Evolutionary conservation across 805 yeast species (phyloP).

Genomic region (Candida yuanshanica): DNA sequence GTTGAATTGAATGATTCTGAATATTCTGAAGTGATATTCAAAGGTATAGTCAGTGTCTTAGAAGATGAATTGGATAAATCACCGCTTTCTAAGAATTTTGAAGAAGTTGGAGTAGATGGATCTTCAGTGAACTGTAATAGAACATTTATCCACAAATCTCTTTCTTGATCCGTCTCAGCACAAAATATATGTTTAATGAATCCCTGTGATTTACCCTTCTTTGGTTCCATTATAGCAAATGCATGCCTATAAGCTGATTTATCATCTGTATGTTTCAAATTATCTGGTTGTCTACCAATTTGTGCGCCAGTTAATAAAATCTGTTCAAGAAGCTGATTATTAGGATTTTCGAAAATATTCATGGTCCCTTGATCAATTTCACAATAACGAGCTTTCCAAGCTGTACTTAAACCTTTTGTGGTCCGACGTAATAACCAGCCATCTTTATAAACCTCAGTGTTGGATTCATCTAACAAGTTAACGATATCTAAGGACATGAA

Average conservation of each 20-base stretch:
- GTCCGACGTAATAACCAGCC: slow-evolving; percentile 61
- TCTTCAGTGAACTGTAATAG: slow-evolving; percentile 30
- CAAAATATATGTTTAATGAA: slow-evolving; percentile 59
- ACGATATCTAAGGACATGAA: slow-evolving; percentile 66
- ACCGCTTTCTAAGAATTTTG: background rate
- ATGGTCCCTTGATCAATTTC: slow-evolving; percentile 55
- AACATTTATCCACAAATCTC: slow-evolving; percentile 64
- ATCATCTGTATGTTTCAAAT: slow-evolving; percentile 19
- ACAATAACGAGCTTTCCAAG: slow-evolving; percentile 70
- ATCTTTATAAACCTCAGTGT: slow-evolving; percentile 49
- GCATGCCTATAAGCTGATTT: slow-evolving; percentile 47
- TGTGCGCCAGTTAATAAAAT: slow-evolving; percentile 46
- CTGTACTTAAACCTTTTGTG: slow-evolving; percentile 50
- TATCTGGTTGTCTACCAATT: slow-evolving; percentile 45
- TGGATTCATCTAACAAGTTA: slow-evolving; percentile 48
- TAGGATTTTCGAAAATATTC: slow-evolving; percentile 51
- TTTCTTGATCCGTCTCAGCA: slow-evolving; percentile 72
- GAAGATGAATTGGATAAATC: background rate
- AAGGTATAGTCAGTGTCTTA: background rate
- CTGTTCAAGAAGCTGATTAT: slow-evolving; percentile 48
- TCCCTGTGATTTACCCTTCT: slow-evolving; percentile 21
- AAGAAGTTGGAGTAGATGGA: background rate
- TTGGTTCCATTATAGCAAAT: slow-evolving; percentile 46
- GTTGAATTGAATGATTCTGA: background rate
- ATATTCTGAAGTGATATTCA: background rate